phyloP scores from a whole-genome alignment of 345 rosid genomes.

The Nephelium lappaceum region DNA sequence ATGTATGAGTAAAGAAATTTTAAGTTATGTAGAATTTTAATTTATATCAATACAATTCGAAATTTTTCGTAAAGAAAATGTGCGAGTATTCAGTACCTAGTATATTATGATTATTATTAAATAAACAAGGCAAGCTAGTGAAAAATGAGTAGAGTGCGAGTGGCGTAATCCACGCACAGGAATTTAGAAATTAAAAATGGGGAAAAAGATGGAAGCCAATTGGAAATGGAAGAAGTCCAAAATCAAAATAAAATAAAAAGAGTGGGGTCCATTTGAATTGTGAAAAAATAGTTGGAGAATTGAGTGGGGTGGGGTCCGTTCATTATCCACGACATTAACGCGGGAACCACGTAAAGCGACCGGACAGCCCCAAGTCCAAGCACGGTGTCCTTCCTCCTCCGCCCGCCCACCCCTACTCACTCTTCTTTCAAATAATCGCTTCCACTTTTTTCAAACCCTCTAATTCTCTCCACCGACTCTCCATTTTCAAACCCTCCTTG shows the following conservation, averaged over 20 bases:
- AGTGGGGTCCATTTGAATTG: background rate
- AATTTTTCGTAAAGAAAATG: no score
- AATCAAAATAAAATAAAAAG: no score
- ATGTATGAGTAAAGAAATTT: no score
- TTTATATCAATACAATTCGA: no score
- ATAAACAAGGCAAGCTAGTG: background rate
- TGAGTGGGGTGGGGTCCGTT: background rate
- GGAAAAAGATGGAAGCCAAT: background rate
- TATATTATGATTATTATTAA: no score
- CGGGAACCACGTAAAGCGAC: background rate
- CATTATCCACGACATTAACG: background rate
- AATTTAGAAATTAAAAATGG: background rate
- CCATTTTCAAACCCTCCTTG: background rate
- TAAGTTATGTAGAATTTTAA: no score
- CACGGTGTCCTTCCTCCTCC: background rate
- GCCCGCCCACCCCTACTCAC: background rate
- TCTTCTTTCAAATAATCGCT: background rate
- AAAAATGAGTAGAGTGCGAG: background rate
- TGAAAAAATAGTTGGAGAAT: no score
- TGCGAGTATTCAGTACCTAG: no score
- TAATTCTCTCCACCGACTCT: background rate
- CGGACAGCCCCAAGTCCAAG: background rate
- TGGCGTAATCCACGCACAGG: background rate
- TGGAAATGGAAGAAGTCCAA: no score
- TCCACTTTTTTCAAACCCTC: no score